Evolutionary conservation across 345 rosid species (phyloP).

Genomic region (Eucalyptus marginata): DNA sequence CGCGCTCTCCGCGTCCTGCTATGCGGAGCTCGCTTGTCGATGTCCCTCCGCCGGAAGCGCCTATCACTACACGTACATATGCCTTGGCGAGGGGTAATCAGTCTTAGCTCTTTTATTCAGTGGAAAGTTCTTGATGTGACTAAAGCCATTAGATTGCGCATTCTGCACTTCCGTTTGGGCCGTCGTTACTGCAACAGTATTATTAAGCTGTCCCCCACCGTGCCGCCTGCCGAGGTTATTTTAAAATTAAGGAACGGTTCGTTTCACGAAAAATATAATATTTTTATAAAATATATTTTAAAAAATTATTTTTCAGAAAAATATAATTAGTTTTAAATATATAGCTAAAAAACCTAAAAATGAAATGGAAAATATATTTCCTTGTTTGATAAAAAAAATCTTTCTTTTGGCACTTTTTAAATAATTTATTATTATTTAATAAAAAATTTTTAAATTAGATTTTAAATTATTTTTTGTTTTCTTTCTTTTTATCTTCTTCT

Average conservation of each 20-base stretch:
- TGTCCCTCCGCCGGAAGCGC: slow-evolving; percentile 99
- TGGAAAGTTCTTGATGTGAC: background rate
- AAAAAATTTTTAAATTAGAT: fast-evolving
- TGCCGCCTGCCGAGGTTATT: too few relatives aligned
- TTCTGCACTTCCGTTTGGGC: background rate
- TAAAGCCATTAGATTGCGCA: background rate
- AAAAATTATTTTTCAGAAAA: too few relatives aligned
- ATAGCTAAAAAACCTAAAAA: fast-evolving
- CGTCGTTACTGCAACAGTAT: background rate
- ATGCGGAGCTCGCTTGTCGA: slow-evolving; percentile 89
- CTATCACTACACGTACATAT: slow-evolving; percentile 87
- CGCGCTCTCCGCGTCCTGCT: slow-evolving; percentile 89
- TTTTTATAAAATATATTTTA: too few relatives aligned
- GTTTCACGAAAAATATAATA: fast-evolving
- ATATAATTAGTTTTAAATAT: too few relatives aligned
- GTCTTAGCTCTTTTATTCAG: background rate
- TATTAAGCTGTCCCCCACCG: background rate
- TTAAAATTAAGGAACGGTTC: fast-evolving
- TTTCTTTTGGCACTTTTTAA: too few relatives aligned
- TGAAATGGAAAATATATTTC: too few relatives aligned
- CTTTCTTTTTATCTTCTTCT: too few relatives aligned
- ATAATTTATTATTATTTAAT: fast-evolving
- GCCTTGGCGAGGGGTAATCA: slow-evolving; percentile 80
- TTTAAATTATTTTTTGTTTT: too few relatives aligned
- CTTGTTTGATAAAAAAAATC: too few relatives aligned